These are phyloP conservation scores for Pyricularia grisea DNA, from an alignment of 2,329 filamentous ascomycete genomes.

Conservation along the genomic window DNA sequence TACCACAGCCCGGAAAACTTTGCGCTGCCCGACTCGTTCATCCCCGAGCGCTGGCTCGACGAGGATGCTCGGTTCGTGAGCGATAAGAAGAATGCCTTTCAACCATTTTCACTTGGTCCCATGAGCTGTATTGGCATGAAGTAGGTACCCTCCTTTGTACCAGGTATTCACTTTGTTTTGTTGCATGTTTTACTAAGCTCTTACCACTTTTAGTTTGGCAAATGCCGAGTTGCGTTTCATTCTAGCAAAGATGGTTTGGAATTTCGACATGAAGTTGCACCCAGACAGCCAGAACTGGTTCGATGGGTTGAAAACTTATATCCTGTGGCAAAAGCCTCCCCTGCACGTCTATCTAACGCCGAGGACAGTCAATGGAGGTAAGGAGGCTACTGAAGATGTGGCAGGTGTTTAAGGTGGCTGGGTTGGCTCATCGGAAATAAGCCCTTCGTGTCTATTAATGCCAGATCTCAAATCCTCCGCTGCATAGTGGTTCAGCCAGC, in stretches of 20 bases:
- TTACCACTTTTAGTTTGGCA: conserved; percentile 25
- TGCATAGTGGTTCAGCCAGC: too few relatives aligned
- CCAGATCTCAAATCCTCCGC: too few relatives aligned
- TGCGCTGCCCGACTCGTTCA: conserved; percentile 30
- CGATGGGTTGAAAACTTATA: conserved; percentile 11
- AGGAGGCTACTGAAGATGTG: too few relatives aligned
- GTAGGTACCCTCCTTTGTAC: background rate
- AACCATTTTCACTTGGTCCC: conserved; percentile 38
- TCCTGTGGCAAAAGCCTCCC: conserved; percentile 2
- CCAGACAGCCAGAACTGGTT: conserved; percentile 26
- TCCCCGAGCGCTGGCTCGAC: conserved; percentile 33
- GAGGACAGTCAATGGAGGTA: too few relatives aligned
- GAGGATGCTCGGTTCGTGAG: conserved; percentile 4
- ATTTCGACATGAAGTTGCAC: conserved; percentile 34
- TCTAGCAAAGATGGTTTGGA: conserved; percentile 34
- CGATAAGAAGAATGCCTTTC: conserved; percentile 31
- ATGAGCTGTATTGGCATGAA: conserved; percentile 37
- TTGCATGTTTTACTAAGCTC: too few relatives aligned
- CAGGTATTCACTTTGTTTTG: too few relatives aligned
- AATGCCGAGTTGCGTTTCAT: conserved; percentile 43
- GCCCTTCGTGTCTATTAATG: too few relatives aligned
- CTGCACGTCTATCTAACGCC: background rate
- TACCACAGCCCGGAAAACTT: conserved; percentile 34
- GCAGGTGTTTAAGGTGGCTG: too few relatives aligned
- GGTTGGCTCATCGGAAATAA: too few relatives aligned